phyloP scores from a whole-genome alignment of 176 grass and related monocot genomes.

The Phragmites australis region DNA sequence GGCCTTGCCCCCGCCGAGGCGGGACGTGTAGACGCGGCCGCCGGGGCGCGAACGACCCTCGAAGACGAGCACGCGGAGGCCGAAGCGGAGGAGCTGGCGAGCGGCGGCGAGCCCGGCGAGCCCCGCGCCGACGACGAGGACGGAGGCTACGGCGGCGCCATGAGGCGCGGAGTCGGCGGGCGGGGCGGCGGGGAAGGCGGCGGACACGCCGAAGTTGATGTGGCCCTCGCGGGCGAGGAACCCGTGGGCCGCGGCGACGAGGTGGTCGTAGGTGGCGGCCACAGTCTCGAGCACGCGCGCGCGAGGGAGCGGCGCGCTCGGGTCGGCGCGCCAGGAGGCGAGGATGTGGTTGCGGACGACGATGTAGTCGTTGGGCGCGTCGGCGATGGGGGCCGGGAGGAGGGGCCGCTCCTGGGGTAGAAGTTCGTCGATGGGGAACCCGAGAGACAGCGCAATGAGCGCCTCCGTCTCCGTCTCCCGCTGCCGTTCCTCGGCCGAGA shows the following conservation, averaged over 20 bases:
- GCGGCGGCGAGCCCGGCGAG: constrained; percentile 78
- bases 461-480: constrained; percentile 91
- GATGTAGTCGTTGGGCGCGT: constrained; percentile 80
- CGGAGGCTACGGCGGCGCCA: constrained; percentile 34
- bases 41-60: constrained; percentile 80
- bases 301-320: constrained; percentile 55
- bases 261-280: constrained; percentile 65
- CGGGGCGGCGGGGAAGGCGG: constrained; percentile 59
- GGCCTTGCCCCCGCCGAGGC: constrained; percentile 43
- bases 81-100: constrained; percentile 72
- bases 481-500: constrained; percentile 68
- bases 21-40: constrained; percentile 75
- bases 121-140: constrained; percentile 74
- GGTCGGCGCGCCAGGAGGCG: constrained; percentile 83
- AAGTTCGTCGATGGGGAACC: constrained; percentile 77
- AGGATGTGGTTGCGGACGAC: constrained; percentile 95
- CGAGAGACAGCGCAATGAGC: constrained; percentile 79
- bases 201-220: constrained; percentile 91
- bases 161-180: constrained; percentile 33
- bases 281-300: constrained; percentile 71
- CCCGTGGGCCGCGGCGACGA: constrained; percentile 66
- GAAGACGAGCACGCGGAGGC: constrained; percentile 73
- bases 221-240: constrained; percentile 76
- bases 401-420: constrained; percentile 56
- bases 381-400: constrained; percentile 30